Percentiles rank a stretch among this genome's conserved stretches.
Conservation (phyloP, 2,329 filamentous ascomycete genomes). For the Phaeosphaeria sp. region DNA sequence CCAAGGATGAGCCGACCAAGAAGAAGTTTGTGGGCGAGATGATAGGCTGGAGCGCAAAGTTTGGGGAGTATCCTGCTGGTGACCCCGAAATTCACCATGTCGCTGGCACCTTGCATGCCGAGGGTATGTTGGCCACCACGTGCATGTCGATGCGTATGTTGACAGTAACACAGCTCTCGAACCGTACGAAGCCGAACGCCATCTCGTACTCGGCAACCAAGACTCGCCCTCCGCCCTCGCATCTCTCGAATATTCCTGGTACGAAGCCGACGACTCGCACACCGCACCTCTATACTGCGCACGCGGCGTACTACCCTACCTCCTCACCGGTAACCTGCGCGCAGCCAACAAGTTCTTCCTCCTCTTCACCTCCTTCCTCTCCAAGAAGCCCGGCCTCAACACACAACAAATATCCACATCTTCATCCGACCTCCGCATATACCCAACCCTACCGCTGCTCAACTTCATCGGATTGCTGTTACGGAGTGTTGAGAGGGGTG, state of each 20-base stretch:
- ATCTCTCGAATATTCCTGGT: constrained; percentile 91
- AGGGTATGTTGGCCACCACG: constrained; percentile 58
- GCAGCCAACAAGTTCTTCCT: constrained; percentile 84
- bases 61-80: constrained; percentile 85
- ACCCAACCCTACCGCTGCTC: constrained; percentile 88
- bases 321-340: constrained; percentile 87
- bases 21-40: constrained; percentile 92
- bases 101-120: constrained; percentile 84
- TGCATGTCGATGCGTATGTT: too few species aligned
- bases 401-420: constrained; percentile 82
- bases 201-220: constrained; percentile 85
- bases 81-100: constrained; percentile 96
- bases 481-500: constrained; percentile 80
- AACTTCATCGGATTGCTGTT: constrained; percentile 91
- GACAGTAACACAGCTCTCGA: constrained; percentile 70
- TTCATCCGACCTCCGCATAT: constrained; percentile 77
- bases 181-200: constrained; percentile 89
- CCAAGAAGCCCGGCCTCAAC: constrained; percentile 67
- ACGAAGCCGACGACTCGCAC: constrained; percentile 84
- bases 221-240: constrained; percentile 83
- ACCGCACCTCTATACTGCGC: constrained; percentile 86
- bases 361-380: constrained; percentile 73
- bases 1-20: constrained; percentile 81
- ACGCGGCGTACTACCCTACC: constrained; percentile 87
- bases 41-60: constrained; percentile 86